phyloP scores from a whole-genome alignment of 2,329 filamentous ascomycete genomes.

The Cytospora chrysosperma region DNA sequence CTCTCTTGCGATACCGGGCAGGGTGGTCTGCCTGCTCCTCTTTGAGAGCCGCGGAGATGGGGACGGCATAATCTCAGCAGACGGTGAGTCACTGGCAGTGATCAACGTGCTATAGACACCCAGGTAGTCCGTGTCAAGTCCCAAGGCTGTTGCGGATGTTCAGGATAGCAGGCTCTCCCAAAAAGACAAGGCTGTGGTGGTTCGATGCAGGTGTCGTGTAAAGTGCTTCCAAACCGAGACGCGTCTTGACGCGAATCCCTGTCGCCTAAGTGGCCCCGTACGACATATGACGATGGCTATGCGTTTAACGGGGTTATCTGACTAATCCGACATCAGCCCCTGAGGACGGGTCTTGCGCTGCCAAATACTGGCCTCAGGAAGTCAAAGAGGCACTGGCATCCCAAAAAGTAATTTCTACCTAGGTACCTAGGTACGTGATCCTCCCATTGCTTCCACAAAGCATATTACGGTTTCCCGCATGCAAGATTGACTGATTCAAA shows the following conservation, averaged over 20 bases:
- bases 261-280: background rate
- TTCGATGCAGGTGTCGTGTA: slow-evolving; percentile 1
- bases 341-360: background rate
- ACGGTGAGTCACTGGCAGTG: background rate
- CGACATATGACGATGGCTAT: slow-evolving; percentile 8
- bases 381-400: background rate
- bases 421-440: no score
- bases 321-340: slow-evolving; percentile 6
- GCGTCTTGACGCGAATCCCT: slow-evolving; percentile 22
- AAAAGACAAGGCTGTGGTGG: background rate
- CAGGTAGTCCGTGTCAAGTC: background rate
- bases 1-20: slow-evolving; percentile 64
- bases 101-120: background rate
- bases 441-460: no score
- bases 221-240: slow-evolving; percentile 15
- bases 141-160: background rate
- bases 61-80: slow-evolving; percentile 13
- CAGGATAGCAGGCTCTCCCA: no score
- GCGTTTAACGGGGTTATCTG: slow-evolving; percentile 15
- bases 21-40: slow-evolving; percentile 23
- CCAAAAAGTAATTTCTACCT: background rate
- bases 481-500: no score
- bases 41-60: slow-evolving; percentile 10
- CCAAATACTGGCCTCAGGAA: background rate
- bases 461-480: no score